phyloP scores from a whole-genome alignment of 257 asterid species.

The Penstemon newberryi region DNA sequence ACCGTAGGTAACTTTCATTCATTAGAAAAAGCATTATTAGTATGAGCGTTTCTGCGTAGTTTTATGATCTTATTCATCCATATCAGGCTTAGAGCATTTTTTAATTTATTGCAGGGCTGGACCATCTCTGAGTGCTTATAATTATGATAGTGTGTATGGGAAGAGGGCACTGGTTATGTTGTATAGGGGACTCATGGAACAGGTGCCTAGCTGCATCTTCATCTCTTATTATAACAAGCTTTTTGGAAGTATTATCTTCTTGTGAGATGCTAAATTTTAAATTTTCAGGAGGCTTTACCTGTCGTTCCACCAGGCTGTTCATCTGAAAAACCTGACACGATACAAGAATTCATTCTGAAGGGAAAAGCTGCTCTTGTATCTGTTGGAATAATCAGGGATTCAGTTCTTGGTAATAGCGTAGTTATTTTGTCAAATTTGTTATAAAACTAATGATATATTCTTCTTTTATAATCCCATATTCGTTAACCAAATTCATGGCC shows the following conservation, averaged over 20 bases:
- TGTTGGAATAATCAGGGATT: conserved; percentile 88
- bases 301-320: conserved; percentile 89
- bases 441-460: not conserved
- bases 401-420: conserved; percentile 59
- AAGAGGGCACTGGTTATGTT: conserved; percentile 77
- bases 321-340: conserved; percentile 65
- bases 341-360: conserved; percentile 64
- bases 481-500: conserved; percentile 8
- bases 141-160: conserved; percentile 89
- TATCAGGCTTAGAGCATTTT: conserved; percentile 22
- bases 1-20: conserved; percentile 66
- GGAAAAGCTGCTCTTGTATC: conserved; percentile 91
- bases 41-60: conserved; percentile 15
- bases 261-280: conserved; percentile 23
- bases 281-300: conserved; percentile 63
- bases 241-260: not conserved
- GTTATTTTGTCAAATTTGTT: conserved; percentile 21
- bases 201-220: conserved; percentile 46
- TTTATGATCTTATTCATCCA: conserved; percentile 19
- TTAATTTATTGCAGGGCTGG: conserved; percentile 80
- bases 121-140: conserved; percentile 91
- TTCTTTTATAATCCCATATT: conserved; percentile 13
- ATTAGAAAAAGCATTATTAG: conserved; percentile 5
- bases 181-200: conserved; percentile 85
- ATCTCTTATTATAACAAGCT: conserved; percentile 22